Evolutionary conservation across 176 grass and related monocot genomes (phyloP).

Genomic region (Lolium rigidum): DNA sequence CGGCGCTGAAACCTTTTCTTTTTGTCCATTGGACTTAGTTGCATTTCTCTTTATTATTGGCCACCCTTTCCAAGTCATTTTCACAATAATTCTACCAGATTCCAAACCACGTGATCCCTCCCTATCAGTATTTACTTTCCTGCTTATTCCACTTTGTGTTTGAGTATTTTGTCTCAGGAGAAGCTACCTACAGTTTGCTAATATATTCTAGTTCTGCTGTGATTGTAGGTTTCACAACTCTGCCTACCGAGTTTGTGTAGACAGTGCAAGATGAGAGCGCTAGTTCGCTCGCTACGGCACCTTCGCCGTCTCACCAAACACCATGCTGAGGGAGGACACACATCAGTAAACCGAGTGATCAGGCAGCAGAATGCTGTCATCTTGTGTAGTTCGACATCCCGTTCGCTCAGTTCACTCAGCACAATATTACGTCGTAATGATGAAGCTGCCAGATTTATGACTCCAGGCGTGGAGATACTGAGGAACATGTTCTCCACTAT

Average conservation of each 20-base stretch:
- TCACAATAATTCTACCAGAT: background rate
- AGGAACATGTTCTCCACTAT: slow-evolving; percentile 54
- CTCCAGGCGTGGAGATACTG: slow-evolving; percentile 42
- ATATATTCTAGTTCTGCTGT: slow-evolving; percentile 21
- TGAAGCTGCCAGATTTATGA: slow-evolving; percentile 47
- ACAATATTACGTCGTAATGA: slow-evolving; percentile 5
- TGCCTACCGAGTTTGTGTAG: slow-evolving; percentile 20
- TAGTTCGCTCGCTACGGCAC: slow-evolving; percentile 58
- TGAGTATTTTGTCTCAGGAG: slow-evolving; percentile 32
- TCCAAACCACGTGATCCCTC: background rate
- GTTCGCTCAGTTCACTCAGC: slow-evolving; percentile 45
- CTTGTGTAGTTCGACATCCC: slow-evolving; percentile 25
- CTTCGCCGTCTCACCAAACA: slow-evolving; percentile 34
- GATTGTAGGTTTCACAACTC: slow-evolving; percentile 34
- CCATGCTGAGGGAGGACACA: slow-evolving; percentile 31
- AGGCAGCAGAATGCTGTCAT: slow-evolving; percentile 46
- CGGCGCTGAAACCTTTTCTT: background rate
- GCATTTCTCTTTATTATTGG: slow-evolving; percentile 3
- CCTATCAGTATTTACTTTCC: slow-evolving; percentile 35
- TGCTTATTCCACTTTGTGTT: slow-evolving; percentile 38
- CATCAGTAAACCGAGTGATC: slow-evolving; percentile 39
- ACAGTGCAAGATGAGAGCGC: slow-evolving; percentile 65
- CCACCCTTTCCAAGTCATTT: background rate
- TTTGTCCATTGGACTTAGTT: background rate
- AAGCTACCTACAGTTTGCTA: background rate